Evolutionary conservation across 192 early-diverging fungal genomes (phyloP), one percentile per base, ranked within the genome.

Genomic region (Linnemannia exigua): DNA sequence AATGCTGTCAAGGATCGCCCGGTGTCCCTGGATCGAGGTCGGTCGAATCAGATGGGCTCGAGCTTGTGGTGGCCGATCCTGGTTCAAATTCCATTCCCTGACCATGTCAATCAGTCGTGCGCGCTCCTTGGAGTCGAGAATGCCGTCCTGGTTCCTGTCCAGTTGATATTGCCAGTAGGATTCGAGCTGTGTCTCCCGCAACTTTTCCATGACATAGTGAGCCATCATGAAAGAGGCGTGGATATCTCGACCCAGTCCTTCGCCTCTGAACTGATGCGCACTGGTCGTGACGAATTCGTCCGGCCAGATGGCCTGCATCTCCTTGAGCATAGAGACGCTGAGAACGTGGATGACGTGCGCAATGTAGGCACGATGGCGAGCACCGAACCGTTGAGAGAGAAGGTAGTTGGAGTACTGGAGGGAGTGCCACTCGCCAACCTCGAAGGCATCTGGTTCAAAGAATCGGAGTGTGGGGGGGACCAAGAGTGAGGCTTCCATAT

Each of bases 141-240:
- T 16, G n/a, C 69, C 74, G 33, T 89, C 79, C 25, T 81, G 73
- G 51, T 89, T 87, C n/a, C 25, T 52, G 47, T 89, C 89, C 70
- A 88, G 61, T 2, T 78, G 74, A 54, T 76, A 46, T 14, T 16
- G 41, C 81, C 87, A 86, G 67, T 74, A 89, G 17, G 87, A 84
- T 51, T 85, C 82, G 20, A 89, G 47, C 33, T 88, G 82, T 25
- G 87, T 85, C 72, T 89, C 87, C 20, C 87, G 72, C 17, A 85
- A 76, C 77, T 74, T 87, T 37, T 89, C 89, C 25, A 88, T 61
- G 69, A 89, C 70, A 66, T 89, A 89, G 76, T 89, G 86, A 1
- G 82, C 79, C 70, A 87, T 86, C 20, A 89, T 73, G 72, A 89
- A 89, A 7, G 87, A 78, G 5, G 75, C 73, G 14, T 88, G 86